Conservation (phyloP, 1,139 yeast species). For the Suhomyces kunorum region DNA sequence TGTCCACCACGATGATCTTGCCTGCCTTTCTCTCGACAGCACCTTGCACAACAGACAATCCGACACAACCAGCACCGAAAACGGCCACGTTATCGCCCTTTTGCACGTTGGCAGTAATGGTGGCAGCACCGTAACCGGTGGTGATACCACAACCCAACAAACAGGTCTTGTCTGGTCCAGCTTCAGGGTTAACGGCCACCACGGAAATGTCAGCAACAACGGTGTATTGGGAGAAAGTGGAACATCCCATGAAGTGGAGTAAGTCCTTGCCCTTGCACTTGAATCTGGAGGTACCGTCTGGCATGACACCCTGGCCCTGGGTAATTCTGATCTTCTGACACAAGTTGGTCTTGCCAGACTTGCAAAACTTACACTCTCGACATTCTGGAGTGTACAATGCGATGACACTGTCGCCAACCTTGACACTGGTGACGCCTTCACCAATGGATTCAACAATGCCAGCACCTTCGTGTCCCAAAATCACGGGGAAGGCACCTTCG, state of each 20-base stretch:
- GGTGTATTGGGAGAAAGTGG: slow-evolving; percentile 94
- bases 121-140: slow-evolving; percentile 97
- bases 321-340: slow-evolving; percentile 91
- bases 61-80: slow-evolving; percentile 97
- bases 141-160: slow-evolving; percentile 97
- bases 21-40: slow-evolving; percentile 80
- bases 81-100: slow-evolving; percentile 94
- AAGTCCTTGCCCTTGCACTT: slow-evolving; percentile 78
- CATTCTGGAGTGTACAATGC: slow-evolving; percentile 97
- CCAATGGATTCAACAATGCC: slow-evolving; percentile 93
- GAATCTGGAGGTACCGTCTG: slow-evolving; percentile 93
- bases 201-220: slow-evolving; percentile 98
- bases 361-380: slow-evolving; percentile 91
- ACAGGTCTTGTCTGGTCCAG: slow-evolving; percentile 85
- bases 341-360: slow-evolving; percentile 91
- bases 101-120: slow-evolving; percentile 88
- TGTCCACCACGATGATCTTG: slow-evolving; percentile 82
- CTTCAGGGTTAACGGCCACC: slow-evolving; percentile 83
- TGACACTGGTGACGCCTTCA: slow-evolving; percentile 85
- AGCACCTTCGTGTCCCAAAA: slow-evolving; percentile 97
- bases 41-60: slow-evolving; percentile 94
- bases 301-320: slow-evolving; percentile 90
- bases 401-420: slow-evolving; percentile 85
- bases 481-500: slow-evolving; percentile 91
- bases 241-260: slow-evolving; percentile 95